Conservation (phyloP, 2,329 filamentous ascomycete species). For the Aspergillus sp. region DNA sequence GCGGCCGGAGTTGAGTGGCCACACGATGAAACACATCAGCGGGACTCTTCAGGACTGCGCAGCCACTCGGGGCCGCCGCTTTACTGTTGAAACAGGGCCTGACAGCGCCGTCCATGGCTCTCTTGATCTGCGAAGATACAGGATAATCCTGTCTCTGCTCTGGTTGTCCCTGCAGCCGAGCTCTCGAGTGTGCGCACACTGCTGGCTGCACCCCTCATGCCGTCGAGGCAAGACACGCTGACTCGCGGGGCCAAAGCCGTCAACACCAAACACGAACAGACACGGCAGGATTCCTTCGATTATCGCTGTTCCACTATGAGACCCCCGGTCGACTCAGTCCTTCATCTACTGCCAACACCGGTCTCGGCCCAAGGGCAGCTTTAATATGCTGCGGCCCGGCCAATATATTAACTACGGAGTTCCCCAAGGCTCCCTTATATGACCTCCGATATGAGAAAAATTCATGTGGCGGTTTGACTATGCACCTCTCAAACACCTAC, state of each 20-base stretch:
- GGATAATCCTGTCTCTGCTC: too few species aligned
- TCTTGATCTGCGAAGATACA: too few species aligned
- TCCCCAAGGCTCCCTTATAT: not conserved
- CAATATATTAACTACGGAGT: slow-evolving; percentile 5
- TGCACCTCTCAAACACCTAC: not conserved
- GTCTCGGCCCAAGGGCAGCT: not conserved
- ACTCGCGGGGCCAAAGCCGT: too few species aligned
- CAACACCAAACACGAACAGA: too few species aligned
- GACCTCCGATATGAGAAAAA: not conserved
- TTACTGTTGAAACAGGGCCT: not conserved
- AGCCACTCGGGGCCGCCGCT: not conserved
- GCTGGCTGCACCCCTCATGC: too few species aligned
- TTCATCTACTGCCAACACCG: slow-evolving; percentile 10
- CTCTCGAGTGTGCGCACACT: too few species aligned
- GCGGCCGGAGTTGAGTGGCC: slow-evolving; percentile 8
- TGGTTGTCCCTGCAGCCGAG: too few species aligned
- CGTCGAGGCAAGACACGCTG: too few species aligned
- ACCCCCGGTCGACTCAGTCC: not conserved
- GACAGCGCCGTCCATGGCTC: not conserved
- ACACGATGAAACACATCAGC: slow-evolving; percentile 11
- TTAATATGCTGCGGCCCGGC: not conserved
- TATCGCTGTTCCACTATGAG: not conserved
- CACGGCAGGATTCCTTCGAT: not conserved
- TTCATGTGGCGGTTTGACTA: not conserved
- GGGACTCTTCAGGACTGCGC: not conserved